Base-by-base conservation (phyloP, 176 grass and related monocot genomes). In the Cenchrus americanus region DNA sequence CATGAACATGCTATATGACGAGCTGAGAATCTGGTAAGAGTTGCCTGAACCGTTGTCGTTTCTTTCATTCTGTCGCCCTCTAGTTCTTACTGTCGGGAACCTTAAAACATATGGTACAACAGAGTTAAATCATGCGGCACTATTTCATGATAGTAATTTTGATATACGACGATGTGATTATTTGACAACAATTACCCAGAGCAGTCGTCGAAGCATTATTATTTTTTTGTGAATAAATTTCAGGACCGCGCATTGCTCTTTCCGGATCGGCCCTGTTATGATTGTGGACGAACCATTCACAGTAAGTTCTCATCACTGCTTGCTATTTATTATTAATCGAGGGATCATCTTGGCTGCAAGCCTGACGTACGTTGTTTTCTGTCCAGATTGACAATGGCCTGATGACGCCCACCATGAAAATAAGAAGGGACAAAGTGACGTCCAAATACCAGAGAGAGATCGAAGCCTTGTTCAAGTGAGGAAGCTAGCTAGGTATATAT, bases 381-480 rank as follows among this genome's bases (percentile, higher is more conserved):
- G 3, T 85, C 51, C 85, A 98, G 96, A 89, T 98, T 22, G 91
- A 98, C 78, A 98, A 92, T 70, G 96, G 85, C 69, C 86, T 98
- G 79, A 87, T 98, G 93, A 98, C 96, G 6, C 93, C 96, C 18
- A 98, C 96, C 37, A 94, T 98, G 96, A 98, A 98, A 87, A 73
- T 95, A 85, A 74, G 81, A 80, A 90, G 96, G 67, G 89, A 92
- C 65, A 81, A 89, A 89, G 93, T 98, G 64, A 77, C 81, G 17
- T 82, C 50, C 13, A 90, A 88, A 85, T 98, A 98, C 43, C 64
- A 52, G 2, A 73, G 57, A 62, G 80, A 98, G 73, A 95, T 98
- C 3, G 60, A 90, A 26, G 80, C 87, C 8, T 71, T 98, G 68
- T 98, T 89, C 74, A 82, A 83, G 62, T 93, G 82, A 91, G 76